Percentiles rank a stretch among this genome's conserved stretches.
Evolutionary conservation across 169 alveolate species (phyloP).

Genomic region (Plasmodium vivax): DNA sequence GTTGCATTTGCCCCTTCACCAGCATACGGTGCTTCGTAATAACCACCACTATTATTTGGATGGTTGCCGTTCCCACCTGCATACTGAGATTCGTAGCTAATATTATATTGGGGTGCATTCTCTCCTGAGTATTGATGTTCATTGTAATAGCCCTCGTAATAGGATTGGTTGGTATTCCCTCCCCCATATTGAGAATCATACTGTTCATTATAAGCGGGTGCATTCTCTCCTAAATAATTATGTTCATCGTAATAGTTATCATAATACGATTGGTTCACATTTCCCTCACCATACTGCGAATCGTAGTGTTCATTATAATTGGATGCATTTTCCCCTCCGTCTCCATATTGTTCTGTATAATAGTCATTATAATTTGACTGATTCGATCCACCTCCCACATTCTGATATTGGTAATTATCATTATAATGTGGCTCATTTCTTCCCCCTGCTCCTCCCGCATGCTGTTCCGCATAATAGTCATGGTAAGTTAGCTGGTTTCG

Average conservation of each 20-base stretch:
- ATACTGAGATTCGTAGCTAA: not conserved
- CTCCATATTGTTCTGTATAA: not conserved
- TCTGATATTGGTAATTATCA: not conserved
- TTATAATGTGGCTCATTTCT: not conserved
- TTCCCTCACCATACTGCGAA: not conserved
- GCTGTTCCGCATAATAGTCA: not conserved
- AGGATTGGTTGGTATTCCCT: not conserved
- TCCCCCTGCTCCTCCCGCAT: not conserved
- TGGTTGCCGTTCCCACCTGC: not conserved
- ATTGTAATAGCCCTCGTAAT: not conserved
- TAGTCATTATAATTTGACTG: not conserved
- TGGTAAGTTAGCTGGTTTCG: not conserved
- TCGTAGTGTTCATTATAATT: not conserved
- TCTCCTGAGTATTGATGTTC: not conserved
- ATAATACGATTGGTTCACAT: not conserved
- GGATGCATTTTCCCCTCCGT: not conserved
- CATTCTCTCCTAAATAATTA: not conserved
- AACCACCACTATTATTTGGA: not conserved
- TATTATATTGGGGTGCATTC: not conserved
- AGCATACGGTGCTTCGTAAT: not conserved
- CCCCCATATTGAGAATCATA: not conserved
- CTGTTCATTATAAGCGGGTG: not conserved
- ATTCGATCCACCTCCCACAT: not conserved
- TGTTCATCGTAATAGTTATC: not conserved
- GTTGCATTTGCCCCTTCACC: not conserved